Evolutionary conservation across 2,329 filamentous ascomycete genomes (phyloP).

Genomic region (Graphium sp.): DNA sequence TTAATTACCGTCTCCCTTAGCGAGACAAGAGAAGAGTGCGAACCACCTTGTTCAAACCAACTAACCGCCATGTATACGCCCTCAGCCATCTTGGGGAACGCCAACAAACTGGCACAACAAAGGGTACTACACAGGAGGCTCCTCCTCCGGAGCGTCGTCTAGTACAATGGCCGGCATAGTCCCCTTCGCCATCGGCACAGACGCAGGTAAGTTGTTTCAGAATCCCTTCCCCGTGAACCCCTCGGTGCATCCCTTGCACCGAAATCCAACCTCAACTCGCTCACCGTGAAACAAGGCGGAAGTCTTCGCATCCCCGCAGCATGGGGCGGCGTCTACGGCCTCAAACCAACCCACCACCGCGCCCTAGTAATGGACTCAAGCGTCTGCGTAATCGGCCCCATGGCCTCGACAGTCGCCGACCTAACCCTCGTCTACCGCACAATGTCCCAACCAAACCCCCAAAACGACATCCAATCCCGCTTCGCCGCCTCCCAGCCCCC

Average conservation of each 20-base stretch:
- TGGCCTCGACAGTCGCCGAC: conserved; percentile 61
- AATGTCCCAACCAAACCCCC: conserved; percentile 57
- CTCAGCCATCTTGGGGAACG: conserved; percentile 46
- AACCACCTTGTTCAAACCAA: too few species aligned
- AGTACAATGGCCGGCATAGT: conserved; percentile 53
- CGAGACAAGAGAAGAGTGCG: too few species aligned
- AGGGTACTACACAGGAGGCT: conserved; percentile 65
- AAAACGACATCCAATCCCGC: conserved; percentile 37
- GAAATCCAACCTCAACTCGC: too few species aligned
- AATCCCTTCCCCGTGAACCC: neutral
- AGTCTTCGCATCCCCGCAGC: conserved; percentile 56
- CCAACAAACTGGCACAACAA: conserved; percentile 64
- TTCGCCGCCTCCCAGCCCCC: conserved; percentile 43
- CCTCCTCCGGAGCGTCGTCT: conserved; percentile 62
- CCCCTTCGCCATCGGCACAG: conserved; percentile 59
- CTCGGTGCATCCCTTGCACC: neutral
- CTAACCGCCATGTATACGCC: conserved; percentile 17
- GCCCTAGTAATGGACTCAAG: conserved; percentile 37
- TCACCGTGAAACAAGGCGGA: conserved; percentile 36
- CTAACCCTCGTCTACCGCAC: conserved; percentile 68
- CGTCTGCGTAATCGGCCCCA: conserved; percentile 52
- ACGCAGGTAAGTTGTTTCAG: conserved; percentile 29
- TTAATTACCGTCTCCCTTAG: too few species aligned
- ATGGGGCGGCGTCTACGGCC: conserved; percentile 67
- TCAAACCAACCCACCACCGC: conserved; percentile 65